phyloP scores from a whole-genome alignment of 1,139 yeast genomes.

The Geotrichum siamense region DNA sequence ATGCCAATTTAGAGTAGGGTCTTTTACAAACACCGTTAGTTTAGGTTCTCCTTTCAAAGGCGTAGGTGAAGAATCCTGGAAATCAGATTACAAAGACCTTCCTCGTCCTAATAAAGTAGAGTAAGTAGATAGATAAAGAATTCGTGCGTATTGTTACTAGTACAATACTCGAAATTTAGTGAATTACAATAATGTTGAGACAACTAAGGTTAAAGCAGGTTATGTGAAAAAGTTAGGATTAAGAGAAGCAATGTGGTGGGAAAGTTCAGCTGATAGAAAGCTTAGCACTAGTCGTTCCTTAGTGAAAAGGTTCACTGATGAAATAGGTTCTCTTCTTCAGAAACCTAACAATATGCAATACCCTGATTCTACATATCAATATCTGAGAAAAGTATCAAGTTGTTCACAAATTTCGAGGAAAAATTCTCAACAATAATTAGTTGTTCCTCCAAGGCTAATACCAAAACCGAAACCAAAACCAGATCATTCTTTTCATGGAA shows the following conservation, averaged over 20 bases:
- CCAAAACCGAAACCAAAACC: no score
- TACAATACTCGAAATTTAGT: constrained; percentile 39
- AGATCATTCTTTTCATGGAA: no score
- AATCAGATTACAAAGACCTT: constrained; percentile 48
- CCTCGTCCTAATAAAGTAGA: constrained; percentile 44
- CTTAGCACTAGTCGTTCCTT: constrained; percentile 24
- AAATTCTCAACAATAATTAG: no score
- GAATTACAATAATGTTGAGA: constrained; percentile 57
- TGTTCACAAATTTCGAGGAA: no score
- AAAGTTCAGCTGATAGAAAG: constrained; percentile 62
- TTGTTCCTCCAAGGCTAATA: no score
- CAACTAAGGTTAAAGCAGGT: constrained; percentile 51
- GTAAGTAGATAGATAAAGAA: constrained; percentile 45
- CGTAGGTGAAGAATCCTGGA: constrained; percentile 47
- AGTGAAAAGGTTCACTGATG: constrained; percentile 26
- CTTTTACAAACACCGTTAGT: constrained; percentile 45
- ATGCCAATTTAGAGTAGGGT: constrained; percentile 85
- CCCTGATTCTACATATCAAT: constrained; percentile 15
- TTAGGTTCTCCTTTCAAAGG: constrained; percentile 44
- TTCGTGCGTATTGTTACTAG: constrained; percentile 55
- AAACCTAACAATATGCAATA: constrained; percentile 19
- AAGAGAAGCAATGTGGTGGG: constrained; percentile 97
- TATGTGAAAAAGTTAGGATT: constrained; percentile 45
- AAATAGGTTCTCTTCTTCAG: constrained; percentile 21
- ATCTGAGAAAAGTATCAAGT: no score